phyloP scores from a whole-genome alignment of 345 rosid genomes.

The Eucalyptus regnans region DNA sequence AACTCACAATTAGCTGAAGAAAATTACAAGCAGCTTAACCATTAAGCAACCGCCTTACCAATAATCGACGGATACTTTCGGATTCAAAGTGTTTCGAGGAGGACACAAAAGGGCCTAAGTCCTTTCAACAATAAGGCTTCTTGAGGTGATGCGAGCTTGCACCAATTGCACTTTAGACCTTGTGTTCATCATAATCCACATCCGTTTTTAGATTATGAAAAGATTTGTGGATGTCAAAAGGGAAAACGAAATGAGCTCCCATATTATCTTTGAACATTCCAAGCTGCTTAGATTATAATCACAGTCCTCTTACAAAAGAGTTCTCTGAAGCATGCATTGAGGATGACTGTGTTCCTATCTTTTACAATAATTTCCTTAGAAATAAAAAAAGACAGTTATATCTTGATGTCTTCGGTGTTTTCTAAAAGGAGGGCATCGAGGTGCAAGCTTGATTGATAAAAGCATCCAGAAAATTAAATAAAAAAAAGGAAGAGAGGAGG shows the following conservation, averaged over 20 bases:
- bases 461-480: not conserved
- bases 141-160: not conserved
- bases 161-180: not conserved
- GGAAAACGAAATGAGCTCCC: not conserved
- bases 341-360: not conserved
- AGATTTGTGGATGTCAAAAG: not conserved
- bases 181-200: not conserved
- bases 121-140: not conserved
- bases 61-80: not conserved
- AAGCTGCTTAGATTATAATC: not conserved
- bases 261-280: not conserved
- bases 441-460: not conserved
- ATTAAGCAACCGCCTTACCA: not conserved
- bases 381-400: not conserved
- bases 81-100: not conserved
- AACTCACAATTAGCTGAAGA: not conserved
- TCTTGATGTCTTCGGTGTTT: not conserved
- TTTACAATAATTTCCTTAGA: not conserved
- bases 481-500: not conserved
- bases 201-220: not conserved
- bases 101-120: too few relatives aligned
- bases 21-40: not conserved
- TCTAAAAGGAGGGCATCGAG: not conserved
- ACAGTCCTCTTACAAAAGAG: not conserved
- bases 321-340: not conserved